Conservation (phyloP, 2,329 filamentous ascomycete species). For the Escovopsis weberi region DNA sequence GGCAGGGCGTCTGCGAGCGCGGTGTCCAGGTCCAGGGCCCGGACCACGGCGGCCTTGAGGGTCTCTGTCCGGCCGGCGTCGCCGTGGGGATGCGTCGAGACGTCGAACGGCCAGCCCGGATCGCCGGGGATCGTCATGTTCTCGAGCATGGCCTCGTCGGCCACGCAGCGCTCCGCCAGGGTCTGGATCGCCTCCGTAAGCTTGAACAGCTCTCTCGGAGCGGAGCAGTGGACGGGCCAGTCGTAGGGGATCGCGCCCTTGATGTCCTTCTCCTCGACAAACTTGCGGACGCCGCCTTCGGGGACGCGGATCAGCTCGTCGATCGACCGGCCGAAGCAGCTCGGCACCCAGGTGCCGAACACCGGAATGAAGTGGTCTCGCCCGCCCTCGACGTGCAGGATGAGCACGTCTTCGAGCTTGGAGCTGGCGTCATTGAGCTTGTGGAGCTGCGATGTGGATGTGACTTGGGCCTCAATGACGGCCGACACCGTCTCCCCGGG, state of each 20-base stretch:
- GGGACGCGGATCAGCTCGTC: constrained; percentile 78
- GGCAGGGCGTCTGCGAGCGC: constrained; percentile 47
- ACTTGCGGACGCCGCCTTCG: constrained; percentile 56
- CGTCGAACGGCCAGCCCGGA: constrained; percentile 46
- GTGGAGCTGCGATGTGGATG: constrained; percentile 47
- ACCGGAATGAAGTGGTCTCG: constrained; percentile 86
- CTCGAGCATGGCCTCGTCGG: constrained; percentile 48
- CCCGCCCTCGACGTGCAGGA: constrained; percentile 70
- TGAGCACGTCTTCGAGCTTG: constrained; percentile 69
- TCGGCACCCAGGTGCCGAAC: constrained; percentile 63
- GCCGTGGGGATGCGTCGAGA: constrained; percentile 19
- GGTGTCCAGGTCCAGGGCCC: constrained; percentile 59
- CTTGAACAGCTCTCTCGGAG: constrained; percentile 77
- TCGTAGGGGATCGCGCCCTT: constrained; percentile 38
- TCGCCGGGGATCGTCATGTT: constrained; percentile 36
- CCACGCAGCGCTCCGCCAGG: constrained; percentile 40
- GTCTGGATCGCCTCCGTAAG: constrained; percentile 65
- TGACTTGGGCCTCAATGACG: constrained; percentile 52
- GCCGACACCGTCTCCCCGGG: constrained; percentile 73
- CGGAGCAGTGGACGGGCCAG: constrained; percentile 55
- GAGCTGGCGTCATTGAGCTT: constrained; percentile 54
- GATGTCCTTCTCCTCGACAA: constrained; percentile 24
- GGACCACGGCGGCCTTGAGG: constrained; percentile 29
- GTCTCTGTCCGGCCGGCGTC: constrained; percentile 4
- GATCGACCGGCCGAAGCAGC: constrained; percentile 73